These are phyloP conservation scores for Candida coquimbonensis DNA, from an alignment of 805 yeast genomes.

Conservation along the genomic window DNA sequence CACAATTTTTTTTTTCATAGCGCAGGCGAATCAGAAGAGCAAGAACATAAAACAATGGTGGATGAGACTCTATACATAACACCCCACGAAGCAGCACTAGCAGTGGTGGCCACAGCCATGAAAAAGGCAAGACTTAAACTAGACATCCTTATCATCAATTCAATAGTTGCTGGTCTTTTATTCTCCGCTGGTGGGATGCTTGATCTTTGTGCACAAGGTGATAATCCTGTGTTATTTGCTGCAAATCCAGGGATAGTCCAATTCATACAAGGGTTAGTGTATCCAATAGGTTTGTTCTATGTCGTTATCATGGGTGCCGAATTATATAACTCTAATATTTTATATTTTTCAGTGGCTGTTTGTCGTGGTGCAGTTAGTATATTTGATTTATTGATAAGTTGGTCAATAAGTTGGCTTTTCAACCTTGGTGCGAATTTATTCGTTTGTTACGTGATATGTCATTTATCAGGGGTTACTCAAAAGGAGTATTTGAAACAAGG, in stretches of 20 bases:
- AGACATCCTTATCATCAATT: slow-evolving; percentile 53
- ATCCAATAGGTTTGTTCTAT: slow-evolving; percentile 67
- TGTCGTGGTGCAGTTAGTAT: slow-evolving; percentile 64
- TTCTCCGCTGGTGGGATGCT: slow-evolving; percentile 73
- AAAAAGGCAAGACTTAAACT: slow-evolving; percentile 65
- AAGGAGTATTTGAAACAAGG: slow-evolving; percentile 38
- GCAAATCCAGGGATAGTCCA: slow-evolving; percentile 46
- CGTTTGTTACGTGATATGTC: slow-evolving; percentile 57
- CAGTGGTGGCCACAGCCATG: slow-evolving; percentile 82
- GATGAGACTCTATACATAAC: slow-evolving; percentile 55
- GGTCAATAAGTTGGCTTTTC: slow-evolving; percentile 61
- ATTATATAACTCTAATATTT: slow-evolving; percentile 64
- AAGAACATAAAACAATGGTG: slow-evolving; percentile 19
- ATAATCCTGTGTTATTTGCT: slow-evolving; percentile 35
- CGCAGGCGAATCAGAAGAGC: background rate
- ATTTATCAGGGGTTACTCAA: slow-evolving; percentile 44
- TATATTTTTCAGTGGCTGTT: slow-evolving; percentile 64
- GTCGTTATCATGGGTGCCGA: slow-evolving; percentile 74
- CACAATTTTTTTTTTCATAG: background rate
- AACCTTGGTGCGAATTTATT: slow-evolving; percentile 61
- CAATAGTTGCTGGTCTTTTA: slow-evolving; percentile 62
- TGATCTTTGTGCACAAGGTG: slow-evolving; percentile 46
- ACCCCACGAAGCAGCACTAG: slow-evolving; percentile 77
- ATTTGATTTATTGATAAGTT: slow-evolving; percentile 54
- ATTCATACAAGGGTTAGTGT: slow-evolving; percentile 53